A percentile compares a stretch with the other conserved stretches of the same genome.
Conservation (phyloP, 31 red algal genomes). For the Endocladia muricata region DNA sequence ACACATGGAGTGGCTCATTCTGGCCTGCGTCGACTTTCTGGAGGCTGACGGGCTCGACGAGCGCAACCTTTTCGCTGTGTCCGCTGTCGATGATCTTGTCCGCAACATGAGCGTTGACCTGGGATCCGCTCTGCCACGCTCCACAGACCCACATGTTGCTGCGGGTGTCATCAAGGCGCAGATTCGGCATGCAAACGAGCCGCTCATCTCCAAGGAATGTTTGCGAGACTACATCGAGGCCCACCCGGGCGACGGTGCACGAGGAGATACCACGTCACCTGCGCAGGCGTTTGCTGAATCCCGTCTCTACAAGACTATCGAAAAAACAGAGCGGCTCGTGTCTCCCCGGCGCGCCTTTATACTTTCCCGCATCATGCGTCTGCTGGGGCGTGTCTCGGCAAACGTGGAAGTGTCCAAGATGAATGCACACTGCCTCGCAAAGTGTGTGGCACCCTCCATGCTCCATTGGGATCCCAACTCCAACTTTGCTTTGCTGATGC, state of each 20-base stretch:
- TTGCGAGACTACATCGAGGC: conserved; percentile 53
- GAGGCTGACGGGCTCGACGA: conserved; percentile 56
- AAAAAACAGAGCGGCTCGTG: conserved; percentile 1
- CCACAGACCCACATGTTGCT: conserved; percentile 74
- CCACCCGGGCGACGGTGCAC: background rate
- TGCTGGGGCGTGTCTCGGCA: conserved; percentile 66
- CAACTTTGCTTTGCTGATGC: conserved; percentile 64
- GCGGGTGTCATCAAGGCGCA: conserved; percentile 71
- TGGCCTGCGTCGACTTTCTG: conserved; percentile 63
- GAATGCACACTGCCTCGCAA: conserved; percentile 82
- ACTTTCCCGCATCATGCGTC: conserved; percentile 62
- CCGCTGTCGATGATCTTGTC: conserved; percentile 69
- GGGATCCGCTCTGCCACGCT: conserved; percentile 13
- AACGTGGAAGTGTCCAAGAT: conserved; percentile 64
- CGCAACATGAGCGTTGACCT: conserved; percentile 42
- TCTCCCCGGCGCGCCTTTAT: conserved; percentile 45
- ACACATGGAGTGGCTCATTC: conserved; percentile 68
- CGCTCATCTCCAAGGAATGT: conserved; percentile 46
- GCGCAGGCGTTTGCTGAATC: conserved; percentile 11
- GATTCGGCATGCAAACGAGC: conserved; percentile 56
- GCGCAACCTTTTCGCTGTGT: conserved; percentile 70
- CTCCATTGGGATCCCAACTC: conserved; percentile 82
- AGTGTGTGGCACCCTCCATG: conserved; percentile 74
- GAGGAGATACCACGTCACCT: background rate
- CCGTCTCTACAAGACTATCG: conserved; percentile 33